These are phyloP conservation scores for Avena sativa DNA, from an alignment of 176 grass and related monocot genomes.

Conservation along the genomic window DNA sequence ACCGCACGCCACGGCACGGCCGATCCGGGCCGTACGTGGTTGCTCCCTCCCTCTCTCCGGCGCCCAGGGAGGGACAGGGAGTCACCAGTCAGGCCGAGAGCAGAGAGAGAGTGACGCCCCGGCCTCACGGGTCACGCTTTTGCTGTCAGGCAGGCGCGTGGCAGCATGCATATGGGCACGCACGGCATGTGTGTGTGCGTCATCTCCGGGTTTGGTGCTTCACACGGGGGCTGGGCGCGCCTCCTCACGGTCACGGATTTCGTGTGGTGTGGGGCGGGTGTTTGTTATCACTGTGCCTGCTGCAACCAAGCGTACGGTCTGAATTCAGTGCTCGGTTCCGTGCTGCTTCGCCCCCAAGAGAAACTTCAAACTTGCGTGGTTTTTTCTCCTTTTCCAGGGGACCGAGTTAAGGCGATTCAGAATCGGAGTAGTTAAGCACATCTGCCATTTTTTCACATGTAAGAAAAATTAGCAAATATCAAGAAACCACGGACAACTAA, in stretches of 20 bases:
- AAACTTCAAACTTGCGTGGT: not conserved
- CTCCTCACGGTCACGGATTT: constrained; percentile 27
- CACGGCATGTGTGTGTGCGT: not conserved
- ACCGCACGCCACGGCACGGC: not conserved
- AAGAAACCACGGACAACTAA: too few relatives aligned
- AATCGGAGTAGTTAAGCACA: too few relatives aligned
- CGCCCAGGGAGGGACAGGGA: not conserved
- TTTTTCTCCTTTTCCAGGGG: not conserved
- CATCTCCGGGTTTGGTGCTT: constrained; percentile 17
- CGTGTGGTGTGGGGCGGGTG: not conserved
- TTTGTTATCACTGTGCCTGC: not conserved
- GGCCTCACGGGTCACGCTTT: not conserved
- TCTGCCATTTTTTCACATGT: too few relatives aligned
- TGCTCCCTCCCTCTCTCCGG: not conserved
- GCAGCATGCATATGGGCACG: not conserved
- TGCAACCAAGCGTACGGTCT: not conserved
- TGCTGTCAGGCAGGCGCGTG: not conserved
- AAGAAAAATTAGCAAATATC: too few relatives aligned
- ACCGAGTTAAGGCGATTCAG: too few relatives aligned
- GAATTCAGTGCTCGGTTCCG: not conserved
- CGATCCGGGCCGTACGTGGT: not conserved
- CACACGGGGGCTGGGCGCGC: not conserved
- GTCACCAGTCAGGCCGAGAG: not conserved
- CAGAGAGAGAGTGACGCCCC: too few relatives aligned
- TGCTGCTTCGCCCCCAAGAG: not conserved